Base-by-base conservation (phyloP, 2,329 filamentous ascomycete genomes). In the Aspergillus fumigatiaffinis region DNA sequence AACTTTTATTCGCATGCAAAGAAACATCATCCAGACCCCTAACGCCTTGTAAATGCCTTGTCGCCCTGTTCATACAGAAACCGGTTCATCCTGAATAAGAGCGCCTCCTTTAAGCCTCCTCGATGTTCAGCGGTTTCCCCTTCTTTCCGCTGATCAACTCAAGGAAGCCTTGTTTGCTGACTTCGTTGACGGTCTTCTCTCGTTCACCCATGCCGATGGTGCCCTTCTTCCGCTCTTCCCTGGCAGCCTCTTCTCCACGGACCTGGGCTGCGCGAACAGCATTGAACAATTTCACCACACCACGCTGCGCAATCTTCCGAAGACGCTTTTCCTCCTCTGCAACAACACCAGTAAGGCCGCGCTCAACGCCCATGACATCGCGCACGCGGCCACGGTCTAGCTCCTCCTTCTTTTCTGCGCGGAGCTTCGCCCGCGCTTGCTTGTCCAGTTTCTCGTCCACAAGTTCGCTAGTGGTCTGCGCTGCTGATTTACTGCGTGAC, bases 241-340 rank as follows among this genome's bases (percentile, higher is more conserved):
- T 72, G 17, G 89, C 87, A 4, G 91, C 89, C 74, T 93, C 87
- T 58, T 88, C 84, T 2, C 89, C 92, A 74, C 92, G 90, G 56
- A 97, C 89, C 76, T 99, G 94, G 14, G 94, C 92, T 23, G 91
- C 91, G 48, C 93, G 83, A 32, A 99, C 92, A 0, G 94, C 94
- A 73, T 97, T 97, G 77, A 99, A 99, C 57, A 99, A 80, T 80
- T 93, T 95, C 25, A 97, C 88, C 44, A 99, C 94, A 84, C 93
- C 93, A 54, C 91, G 84, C 76, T 97, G 91, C 48, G 92, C 92
- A 51, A 90, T 91, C 79, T 96, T 94, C 68, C 90, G 86, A 69
- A 97, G 74, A 62, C 85, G 81, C 77, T 87, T 88, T 80, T 97
- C 93, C 66, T 87, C 84, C 69, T 89, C 90, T 17, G 82, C 75